Evolutionary conservation across 1,284 basidiomycete species (phyloP), one percentile per base, ranked within the genome.

Genomic region (Apiotrichum brassicae): DNA sequence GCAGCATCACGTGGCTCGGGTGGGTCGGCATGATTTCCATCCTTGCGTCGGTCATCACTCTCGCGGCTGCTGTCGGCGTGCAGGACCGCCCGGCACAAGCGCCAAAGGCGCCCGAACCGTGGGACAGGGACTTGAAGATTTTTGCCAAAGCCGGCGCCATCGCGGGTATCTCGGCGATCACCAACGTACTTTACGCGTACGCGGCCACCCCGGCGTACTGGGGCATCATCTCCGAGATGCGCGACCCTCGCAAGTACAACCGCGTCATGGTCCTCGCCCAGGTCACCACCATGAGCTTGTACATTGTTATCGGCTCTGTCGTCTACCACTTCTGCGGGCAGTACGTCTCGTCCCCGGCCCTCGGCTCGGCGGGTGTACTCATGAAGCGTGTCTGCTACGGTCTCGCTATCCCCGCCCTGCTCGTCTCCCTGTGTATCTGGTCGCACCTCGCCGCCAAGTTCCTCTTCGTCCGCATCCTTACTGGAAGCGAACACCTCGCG

Each of bases 401-500:
- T 7, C 49, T 72, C 19, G 64, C 66, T 5, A 30, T 70, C 3
- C 65, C 63, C 1, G 63, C 62, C 3, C 53, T 73, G 8, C 38
- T 68, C 20, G 61, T 64, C n/a, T 51, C 53, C 9, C 18, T 20
- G 12, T 46, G 47, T 13, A 52, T 63, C 24, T 46, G 63, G 50
- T 55, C 51, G 25, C 63, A 52, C 30, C 43, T 22, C 19, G 16
- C 42, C 18, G 57, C 46, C 18, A 57, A 51, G 25, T 45, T 34
- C 39, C 33, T 61, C 33, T 58, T 61, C 28, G 57, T 61, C 38
- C 49, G 57, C 14, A 13, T 61, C 6, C 47, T 59, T 3, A 36
- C 40, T 13, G 73, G 76, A 50, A 75, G 78, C 6, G 64, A 66
- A 12, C 82, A 84, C 60, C 61, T 84, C 48, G 76, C 81, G 54